A percentile compares a stretch with the other conserved stretches of the same genome.
phyloP scores from a whole-genome alignment of 78 protist species.

The Guillardia theta region DNA sequence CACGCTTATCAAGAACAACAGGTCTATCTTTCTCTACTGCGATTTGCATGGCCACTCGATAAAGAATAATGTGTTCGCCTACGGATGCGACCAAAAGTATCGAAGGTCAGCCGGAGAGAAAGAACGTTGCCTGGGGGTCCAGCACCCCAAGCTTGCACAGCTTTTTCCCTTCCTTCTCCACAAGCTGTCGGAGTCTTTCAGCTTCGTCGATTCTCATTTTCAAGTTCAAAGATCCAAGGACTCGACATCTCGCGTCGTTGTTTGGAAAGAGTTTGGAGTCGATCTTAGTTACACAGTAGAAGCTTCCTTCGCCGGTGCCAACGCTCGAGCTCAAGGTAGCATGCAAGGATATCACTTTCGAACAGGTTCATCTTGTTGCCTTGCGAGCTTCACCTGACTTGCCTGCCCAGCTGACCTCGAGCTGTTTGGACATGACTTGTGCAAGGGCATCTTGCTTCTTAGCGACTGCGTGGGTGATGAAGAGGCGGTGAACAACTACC shows the following conservation, averaged over 20 bases:
- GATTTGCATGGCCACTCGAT: slow-evolving; percentile 72
- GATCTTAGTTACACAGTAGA: slow-evolving; percentile 73
- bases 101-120: too few relatives aligned
- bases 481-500: too few relatives aligned
- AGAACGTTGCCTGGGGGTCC: background rate
- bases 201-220: background rate
- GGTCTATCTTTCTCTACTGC: slow-evolving; percentile 45
- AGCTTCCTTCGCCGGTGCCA: background rate
- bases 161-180: background rate
- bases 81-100: slow-evolving; percentile 36
- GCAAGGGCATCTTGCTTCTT: too few relatives aligned
- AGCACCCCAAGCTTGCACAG: background rate
- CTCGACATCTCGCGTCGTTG: slow-evolving; percentile 54
- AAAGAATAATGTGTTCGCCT: slow-evolving; percentile 46
- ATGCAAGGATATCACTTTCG: too few relatives aligned
- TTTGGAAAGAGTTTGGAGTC: slow-evolving; percentile 51
- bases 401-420: too few relatives aligned
- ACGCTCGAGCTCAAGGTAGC: too few relatives aligned
- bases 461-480: too few relatives aligned
- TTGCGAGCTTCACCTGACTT: too few relatives aligned
- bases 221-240: background rate
- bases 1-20: background rate
- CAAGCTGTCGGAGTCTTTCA: background rate
- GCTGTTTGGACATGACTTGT: too few relatives aligned
- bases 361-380: too few relatives aligned